Evolutionary conservation across 73 alveolate species (phyloP).

Genomic region (Uronychia setigera): DNA sequence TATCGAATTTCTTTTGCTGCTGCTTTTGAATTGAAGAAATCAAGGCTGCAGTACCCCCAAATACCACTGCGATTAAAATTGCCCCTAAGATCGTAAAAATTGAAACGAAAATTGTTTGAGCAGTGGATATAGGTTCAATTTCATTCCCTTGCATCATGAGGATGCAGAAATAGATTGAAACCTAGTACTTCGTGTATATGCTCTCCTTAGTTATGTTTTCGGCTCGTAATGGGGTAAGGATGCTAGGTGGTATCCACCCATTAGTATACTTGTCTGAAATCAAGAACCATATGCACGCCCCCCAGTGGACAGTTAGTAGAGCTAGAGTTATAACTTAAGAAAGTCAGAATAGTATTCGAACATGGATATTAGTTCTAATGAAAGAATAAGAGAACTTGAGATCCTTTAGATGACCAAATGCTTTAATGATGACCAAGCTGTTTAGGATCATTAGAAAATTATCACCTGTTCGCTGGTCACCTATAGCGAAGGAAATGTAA

Average conservation of each 20-base stretch:
- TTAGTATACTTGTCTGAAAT: background rate
- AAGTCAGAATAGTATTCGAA: background rate
- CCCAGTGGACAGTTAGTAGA: background rate
- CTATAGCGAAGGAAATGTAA: background rate
- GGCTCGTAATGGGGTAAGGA: background rate
- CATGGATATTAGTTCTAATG: background rate
- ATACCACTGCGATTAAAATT: background rate
- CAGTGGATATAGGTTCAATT: background rate
- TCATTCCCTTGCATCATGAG: background rate
- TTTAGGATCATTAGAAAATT: too few species aligned
- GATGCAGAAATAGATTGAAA: background rate
- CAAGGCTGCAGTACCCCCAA: background rate
- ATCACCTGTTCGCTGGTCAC: too few species aligned
- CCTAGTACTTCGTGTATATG: background rate
- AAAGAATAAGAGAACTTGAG: background rate
- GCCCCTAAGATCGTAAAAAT: background rate
- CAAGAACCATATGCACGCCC: background rate
- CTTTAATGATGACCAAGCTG: background rate
- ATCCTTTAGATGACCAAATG: background rate
- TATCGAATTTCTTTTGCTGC: background rate
- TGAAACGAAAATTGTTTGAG: background rate
- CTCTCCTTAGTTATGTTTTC: background rate
- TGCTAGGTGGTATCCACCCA: background rate
- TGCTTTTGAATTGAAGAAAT: background rate
- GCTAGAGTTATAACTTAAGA: background rate